Evolutionary conservation across 192 early-diverging fungal species (phyloP).

Genomic region (Borealophlyctis nickersoniae): DNA sequence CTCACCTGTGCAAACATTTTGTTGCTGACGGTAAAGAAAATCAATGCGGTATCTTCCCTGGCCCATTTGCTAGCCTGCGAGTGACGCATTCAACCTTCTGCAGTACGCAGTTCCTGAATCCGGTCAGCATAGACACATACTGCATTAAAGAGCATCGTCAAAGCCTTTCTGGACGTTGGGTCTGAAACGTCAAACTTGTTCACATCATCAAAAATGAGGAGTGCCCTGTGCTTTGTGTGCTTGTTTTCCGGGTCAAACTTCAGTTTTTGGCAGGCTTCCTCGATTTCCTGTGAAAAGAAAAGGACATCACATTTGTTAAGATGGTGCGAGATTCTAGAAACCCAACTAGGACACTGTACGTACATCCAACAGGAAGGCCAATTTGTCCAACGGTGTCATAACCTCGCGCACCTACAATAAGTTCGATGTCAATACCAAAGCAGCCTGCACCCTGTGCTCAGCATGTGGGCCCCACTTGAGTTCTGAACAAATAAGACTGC

Average conservation of each 20-base stretch:
- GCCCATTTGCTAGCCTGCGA: not conserved
- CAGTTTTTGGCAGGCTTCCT: not conserved
- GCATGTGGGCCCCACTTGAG: not conserved
- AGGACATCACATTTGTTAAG: too few species aligned
- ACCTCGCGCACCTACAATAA: not conserved
- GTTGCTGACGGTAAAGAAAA: not conserved
- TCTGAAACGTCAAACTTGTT: not conserved
- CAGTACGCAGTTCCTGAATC: too few species aligned
- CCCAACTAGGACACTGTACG: not conserved
- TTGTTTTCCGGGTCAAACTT: not conserved
- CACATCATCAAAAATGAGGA: not conserved
- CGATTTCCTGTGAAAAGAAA: not conserved
- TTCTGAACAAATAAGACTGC: not conserved
- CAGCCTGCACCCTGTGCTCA: too few species aligned
- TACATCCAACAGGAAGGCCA: not conserved
- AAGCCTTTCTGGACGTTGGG: not conserved
- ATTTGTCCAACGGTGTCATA: not conserved
- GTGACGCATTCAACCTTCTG: too few species aligned
- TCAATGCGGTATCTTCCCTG: not conserved
- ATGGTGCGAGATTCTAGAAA: too few species aligned
- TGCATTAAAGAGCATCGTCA: not conserved
- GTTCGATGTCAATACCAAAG: too few species aligned
- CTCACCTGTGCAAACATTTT: conserved; percentile 1
- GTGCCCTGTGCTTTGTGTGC: not conserved
- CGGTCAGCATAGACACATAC: not conserved